Evolutionary conservation across 2,329 filamentous ascomycete genomes (phyloP).

Genomic region (Xylaria sp.): DNA sequence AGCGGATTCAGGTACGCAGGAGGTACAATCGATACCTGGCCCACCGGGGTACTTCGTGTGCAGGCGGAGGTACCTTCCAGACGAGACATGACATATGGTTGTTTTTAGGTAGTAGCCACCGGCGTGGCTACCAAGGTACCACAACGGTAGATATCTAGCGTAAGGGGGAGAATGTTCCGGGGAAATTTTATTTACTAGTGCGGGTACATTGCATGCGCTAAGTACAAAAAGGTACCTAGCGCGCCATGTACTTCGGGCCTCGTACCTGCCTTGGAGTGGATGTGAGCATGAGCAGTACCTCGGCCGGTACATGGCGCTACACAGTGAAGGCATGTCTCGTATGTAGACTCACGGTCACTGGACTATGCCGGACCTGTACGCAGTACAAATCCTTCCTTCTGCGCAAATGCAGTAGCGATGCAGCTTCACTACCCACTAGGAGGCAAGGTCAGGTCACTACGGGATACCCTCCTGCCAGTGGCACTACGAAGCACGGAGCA

Average conservation of each 20-base stretch:
- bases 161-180: slow-evolving; percentile 31
- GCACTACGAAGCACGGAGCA: no score
- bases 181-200: slow-evolving; percentile 26
- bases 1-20: slow-evolving; percentile 26
- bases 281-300: not conserved
- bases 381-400: not conserved
- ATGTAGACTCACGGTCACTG: not conserved
- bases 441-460: no score
- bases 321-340: not conserved
- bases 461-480: no score
- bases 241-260: slow-evolving; percentile 1
- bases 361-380: not conserved
- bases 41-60: not conserved
- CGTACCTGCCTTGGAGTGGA: not conserved
- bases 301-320: not conserved
- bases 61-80: not conserved
- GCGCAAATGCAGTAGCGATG: not conserved
- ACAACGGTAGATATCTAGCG: not conserved
- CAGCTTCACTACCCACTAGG: not conserved
- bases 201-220: slow-evolving; percentile 7
- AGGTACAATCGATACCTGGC: not conserved
- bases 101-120: not conserved
- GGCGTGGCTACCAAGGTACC: not conserved
- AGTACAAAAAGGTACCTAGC: not conserved
- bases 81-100: not conserved